Evolutionary conservation across 805 yeast species (phyloP).

Genomic region (Kodamaea kakaduensis): DNA sequence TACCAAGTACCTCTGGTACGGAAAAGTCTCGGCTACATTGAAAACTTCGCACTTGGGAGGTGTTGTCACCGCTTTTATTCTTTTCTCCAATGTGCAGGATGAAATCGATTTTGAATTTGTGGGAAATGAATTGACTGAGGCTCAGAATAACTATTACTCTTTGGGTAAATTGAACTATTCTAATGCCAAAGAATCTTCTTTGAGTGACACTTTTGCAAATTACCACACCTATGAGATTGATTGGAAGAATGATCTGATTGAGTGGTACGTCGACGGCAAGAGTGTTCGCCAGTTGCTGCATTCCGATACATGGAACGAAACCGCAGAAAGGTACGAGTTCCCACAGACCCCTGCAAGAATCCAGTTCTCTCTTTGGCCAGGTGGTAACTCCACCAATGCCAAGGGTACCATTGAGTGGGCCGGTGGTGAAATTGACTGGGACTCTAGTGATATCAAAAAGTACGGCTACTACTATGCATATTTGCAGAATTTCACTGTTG

Average conservation of each 20-base stretch:
- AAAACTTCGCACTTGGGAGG: slow-evolving; percentile 76
- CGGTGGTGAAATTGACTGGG: slow-evolving; percentile 86
- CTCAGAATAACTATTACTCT: slow-evolving; percentile 78
- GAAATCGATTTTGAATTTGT: slow-evolving; percentile 87
- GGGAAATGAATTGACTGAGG: slow-evolving; percentile 64
- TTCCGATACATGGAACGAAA: slow-evolving; percentile 58
- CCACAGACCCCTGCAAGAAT: slow-evolving; percentile 77
- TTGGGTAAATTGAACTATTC: slow-evolving; percentile 69
- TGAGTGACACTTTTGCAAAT: slow-evolving; percentile 56
- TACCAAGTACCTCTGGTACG: slow-evolving; percentile 82
- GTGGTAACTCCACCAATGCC: slow-evolving; percentile 53
- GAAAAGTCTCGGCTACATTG: slow-evolving; percentile 64
- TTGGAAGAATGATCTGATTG: slow-evolving; percentile 70
- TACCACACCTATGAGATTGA: slow-evolving; percentile 76
- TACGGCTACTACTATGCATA: slow-evolving; percentile 80
- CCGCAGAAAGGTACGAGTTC: slow-evolving; percentile 51
- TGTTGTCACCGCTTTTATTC: slow-evolving; percentile 78
- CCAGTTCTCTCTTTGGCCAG: slow-evolving; percentile 77
- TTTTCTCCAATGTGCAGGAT: slow-evolving; percentile 81
- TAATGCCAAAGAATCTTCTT: slow-evolving; percentile 44
- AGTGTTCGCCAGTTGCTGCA: slow-evolving; percentile 61
- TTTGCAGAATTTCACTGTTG: slow-evolving; percentile 55
- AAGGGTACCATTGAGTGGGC: slow-evolving; percentile 77
- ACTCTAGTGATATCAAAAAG: slow-evolving; percentile 62
- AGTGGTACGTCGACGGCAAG: slow-evolving; percentile 72